Evolutionary conservation across 2,329 filamentous ascomycete genomes (phyloP).

Genomic region (Aspergillus pseudoterreus): DNA sequence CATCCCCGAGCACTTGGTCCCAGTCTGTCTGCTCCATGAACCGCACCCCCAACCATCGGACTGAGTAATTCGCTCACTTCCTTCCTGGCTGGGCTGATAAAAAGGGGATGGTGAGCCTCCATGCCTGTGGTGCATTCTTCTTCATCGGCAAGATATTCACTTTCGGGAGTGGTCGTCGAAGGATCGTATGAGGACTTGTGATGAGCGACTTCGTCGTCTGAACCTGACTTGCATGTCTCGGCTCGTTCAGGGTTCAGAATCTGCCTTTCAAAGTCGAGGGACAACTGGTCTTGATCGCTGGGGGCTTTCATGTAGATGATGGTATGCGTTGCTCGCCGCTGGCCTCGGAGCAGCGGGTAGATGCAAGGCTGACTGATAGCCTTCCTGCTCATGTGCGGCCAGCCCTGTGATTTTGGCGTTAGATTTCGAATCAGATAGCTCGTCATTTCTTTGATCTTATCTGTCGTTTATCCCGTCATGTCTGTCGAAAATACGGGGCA

Average conservation of each 20-base stretch:
- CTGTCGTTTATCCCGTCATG: too few species aligned
- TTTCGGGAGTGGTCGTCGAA: conserved; percentile 16
- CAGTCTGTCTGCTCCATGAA: conserved; percentile 11
- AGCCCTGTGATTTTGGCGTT: too few species aligned
- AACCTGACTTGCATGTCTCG: conserved; percentile 23
- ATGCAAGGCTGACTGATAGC: too few species aligned
- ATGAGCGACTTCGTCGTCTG: conserved; percentile 23
- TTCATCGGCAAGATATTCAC: conserved; percentile 17
- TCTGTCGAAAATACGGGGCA: too few species aligned
- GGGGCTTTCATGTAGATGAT: not conserved
- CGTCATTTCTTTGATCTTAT: not conserved
- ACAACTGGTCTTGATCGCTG: not conserved
- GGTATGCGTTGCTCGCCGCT: not conserved
- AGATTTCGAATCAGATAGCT: not conserved
- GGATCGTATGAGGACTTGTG: conserved; percentile 26
- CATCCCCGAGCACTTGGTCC: conserved; percentile 21
- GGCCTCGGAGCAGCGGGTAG: not conserved
- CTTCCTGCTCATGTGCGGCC: too few species aligned
- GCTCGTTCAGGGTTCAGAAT: conserved; percentile 16
- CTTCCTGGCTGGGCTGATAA: conserved; percentile 21
- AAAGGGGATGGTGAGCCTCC: conserved; percentile 18
- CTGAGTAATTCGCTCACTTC: conserved; percentile 19
- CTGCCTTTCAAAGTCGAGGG: conserved; percentile 13
- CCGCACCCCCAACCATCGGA: conserved; percentile 14
- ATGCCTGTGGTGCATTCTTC: conserved; percentile 21